Base-by-base conservation (phyloP, 257 asterid genomes). In the Nicotiana knightiana region DNA sequence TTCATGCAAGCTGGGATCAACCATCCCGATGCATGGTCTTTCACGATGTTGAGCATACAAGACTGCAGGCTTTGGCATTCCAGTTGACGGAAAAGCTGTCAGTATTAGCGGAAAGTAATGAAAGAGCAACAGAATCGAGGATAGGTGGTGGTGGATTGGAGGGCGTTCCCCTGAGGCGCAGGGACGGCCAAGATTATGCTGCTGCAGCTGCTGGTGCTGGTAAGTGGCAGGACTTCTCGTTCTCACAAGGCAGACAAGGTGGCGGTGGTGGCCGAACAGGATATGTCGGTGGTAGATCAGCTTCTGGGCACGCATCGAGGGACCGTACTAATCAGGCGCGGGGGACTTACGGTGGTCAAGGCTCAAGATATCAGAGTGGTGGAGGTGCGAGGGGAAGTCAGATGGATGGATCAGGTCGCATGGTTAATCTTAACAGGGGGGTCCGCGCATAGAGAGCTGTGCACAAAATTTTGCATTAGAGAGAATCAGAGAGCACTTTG, bases 1-100 rank as follows among this genome's bases (percentile, higher is more conserved):
- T 96, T 53, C 93, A 90, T 30, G 99, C 97, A 0, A 92, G 97
- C 68, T 93, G 97, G 99, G 99, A 96, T 87, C 97, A 96, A 81
- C 99, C 98, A 6, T 91, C 97, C 0, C 77, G 84, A 12, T 96
- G 98, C 92, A 90, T 96, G 3, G 91, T 94, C 17, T 91, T 96
- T 90, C 95, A 96, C 35, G 97, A 90, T 11, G 91, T 96, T 8
- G 93, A 87, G 88, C 93, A 92, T 89, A 89, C 94, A 2, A 88
- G 97, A 85, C 61, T 96, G 81, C 99, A 96, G 84, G 89, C 94
- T 30, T 86, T 94, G 80, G 93, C 98, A 17, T 93, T 94, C 84
- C 95, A 93, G 57, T 80, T 96, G 87, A 90, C 97, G 0, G 98
- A 96, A 82, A 96, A 96, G 89, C 92, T 94, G 6, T 9, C 90